These are phyloP conservation scores for Mallotus repandus DNA, from an alignment of 441 rosid genomes.

Conservation along the genomic window DNA sequence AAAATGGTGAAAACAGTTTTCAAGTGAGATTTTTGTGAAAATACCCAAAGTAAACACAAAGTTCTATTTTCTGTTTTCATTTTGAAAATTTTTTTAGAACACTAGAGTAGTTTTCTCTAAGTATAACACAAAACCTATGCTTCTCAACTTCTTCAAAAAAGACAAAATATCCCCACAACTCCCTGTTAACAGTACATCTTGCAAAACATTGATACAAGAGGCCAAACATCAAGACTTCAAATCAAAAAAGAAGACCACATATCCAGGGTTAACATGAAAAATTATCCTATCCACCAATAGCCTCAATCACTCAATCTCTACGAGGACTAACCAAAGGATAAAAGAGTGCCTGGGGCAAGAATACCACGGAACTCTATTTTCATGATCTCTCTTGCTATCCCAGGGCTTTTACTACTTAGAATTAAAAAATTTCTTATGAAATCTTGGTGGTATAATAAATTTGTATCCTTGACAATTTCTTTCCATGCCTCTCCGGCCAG, in stretches of 20 bases:
- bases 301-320: background rate
- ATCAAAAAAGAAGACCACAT: background rate
- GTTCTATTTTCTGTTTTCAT: too few species aligned
- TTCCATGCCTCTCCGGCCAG: background rate
- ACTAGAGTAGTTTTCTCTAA: too few species aligned
- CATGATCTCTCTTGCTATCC: background rate
- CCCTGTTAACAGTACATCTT: slow-evolving; percentile 1
- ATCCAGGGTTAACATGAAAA: background rate
- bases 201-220: background rate
- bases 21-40: too few species aligned
- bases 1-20: too few species aligned
- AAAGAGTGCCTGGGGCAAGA: background rate
- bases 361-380: background rate
- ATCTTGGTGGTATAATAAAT: background rate
- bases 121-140: background rate
- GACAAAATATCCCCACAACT: background rate
- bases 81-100: too few species aligned
- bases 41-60: too few species aligned
- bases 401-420: background rate
- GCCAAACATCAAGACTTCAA: background rate
- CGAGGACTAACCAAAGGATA: background rate
- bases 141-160: background rate
- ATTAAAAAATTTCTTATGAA: background rate
- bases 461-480: background rate
- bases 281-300: background rate